Base-by-base conservation (phyloP, 116 monocot species). In the Posidonia oceanica region DNA sequence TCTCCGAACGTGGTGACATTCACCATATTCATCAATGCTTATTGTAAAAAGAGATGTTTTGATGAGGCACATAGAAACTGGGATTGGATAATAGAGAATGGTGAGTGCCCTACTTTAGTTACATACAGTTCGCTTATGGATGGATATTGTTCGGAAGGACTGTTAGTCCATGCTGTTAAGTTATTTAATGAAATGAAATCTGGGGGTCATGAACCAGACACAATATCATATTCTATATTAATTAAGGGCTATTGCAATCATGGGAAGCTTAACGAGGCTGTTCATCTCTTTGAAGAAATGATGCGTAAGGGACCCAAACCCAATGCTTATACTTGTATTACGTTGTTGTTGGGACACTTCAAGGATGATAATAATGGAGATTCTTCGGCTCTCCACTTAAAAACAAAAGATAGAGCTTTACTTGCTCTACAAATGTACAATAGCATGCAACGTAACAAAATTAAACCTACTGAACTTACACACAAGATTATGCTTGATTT, bases 101-200 rank as follows among this genome's bases (percentile, higher is more conserved):
- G 76, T 8, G 71, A 67, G 36, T 17, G 70, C 17, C 79, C 79
- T 62, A 74, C 73, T 75, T 39, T 39, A 14, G 63, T 74, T 22
- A 71, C 78, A 67, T 81, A 81, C 48, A 80, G 70, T 54, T 40
- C 68, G 10, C 22, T 81, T 15, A 69, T 82, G 36, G 38, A 75
- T 80, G 80, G 66, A 36, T 80, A 82, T 72, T 69, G 68, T 59
- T 64, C 48, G 15, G 51, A 7, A 14, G 74, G 73, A 18, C 64
- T 36, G 17, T 65, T 76, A 21, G 73, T 75, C 48, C 64, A 74
- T 52, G 72, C 69, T 0, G 3, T 16, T 11, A 63, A 67, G 16
- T 20, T 82, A 14, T 14, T 79, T 37, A 11, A 54, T 52, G 39
- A 21, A 14, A 79, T 86, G 76, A 22, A 37, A 15, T 6, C 0